These are phyloP conservation scores for Trichoderma koningiopsis DNA, from an alignment of 2,329 filamentous ascomycete species.

Conservation along the genomic window DNA sequence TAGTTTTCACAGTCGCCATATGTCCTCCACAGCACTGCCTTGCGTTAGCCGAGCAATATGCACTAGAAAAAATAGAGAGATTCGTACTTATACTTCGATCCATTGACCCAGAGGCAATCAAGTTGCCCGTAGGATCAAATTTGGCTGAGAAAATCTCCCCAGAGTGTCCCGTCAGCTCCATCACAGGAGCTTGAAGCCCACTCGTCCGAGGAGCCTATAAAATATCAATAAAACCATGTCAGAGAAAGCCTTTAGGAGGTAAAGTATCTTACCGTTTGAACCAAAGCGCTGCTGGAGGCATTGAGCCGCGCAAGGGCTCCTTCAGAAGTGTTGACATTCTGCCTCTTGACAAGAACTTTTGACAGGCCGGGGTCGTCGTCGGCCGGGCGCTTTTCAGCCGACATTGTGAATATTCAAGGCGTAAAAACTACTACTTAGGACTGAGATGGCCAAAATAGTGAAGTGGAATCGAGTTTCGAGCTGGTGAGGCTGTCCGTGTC, in stretches of 20 bases:
- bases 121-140: constrained; percentile 84
- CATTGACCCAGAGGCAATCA: constrained; percentile 94
- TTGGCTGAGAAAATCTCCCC: constrained; percentile 89
- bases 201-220: constrained; percentile 75
- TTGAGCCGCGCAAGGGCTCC: constrained; percentile 55
- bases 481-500: constrained; percentile 3
- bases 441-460: background rate
- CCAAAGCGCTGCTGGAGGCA: constrained; percentile 51
- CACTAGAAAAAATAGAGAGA: constrained; percentile 23
- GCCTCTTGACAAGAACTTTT: constrained; percentile 86
- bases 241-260: too few relatives aligned
- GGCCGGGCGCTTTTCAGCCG: constrained; percentile 89
- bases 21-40: constrained; percentile 84
- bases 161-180: constrained; percentile 83
- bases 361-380: constrained; percentile 76
- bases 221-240: background rate
- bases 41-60: constrained; percentile 25
- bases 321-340: constrained; percentile 62
- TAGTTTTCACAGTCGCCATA: constrained; percentile 95
- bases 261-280: constrained; percentile 60
- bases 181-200: constrained; percentile 83
- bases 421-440: background rate
- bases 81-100: constrained; percentile 81
- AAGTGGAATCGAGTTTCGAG: background rate
- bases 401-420: constrained; percentile 60